A percentile compares a stretch with the other conserved stretches of the same genome.
phyloP scores from a whole-genome alignment of 1,284 basidiomycete genomes.

The Puccinia coronata region DNA sequence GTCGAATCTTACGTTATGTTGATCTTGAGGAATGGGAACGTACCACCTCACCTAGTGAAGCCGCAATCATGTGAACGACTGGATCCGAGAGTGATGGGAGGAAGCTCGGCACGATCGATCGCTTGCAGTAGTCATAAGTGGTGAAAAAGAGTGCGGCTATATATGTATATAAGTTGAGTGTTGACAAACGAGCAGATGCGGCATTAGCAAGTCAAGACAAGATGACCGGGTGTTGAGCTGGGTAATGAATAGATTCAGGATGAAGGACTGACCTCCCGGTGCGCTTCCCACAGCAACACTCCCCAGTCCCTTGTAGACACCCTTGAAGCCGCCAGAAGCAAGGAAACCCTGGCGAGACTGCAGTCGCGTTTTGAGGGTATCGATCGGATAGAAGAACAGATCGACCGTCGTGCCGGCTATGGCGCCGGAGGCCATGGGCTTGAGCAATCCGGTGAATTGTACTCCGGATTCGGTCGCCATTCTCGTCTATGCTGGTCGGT shows the following conservation, averaged over 20 bases:
- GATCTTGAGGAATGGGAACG: slow-evolving; percentile 55
- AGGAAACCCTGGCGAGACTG: slow-evolving; percentile 86
- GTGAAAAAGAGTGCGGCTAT: slow-evolving; percentile 94
- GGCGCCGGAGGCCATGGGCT: slow-evolving; percentile 64
- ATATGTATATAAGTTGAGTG: not conserved
- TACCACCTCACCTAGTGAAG: slow-evolving; percentile 81
- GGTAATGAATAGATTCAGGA: not conserved
- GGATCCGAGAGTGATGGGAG: slow-evolving; percentile 63
- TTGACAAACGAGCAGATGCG: not conserved
- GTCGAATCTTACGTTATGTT: not conserved
- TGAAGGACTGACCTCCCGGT: slow-evolving; percentile 73
- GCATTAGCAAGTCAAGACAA: too few species aligned
- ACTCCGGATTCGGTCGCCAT: not conserved
- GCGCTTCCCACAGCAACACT: slow-evolving; percentile 94
- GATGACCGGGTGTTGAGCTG: too few species aligned
- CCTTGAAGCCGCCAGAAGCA: slow-evolving; percentile 81
- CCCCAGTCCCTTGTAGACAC: slow-evolving; percentile 90
- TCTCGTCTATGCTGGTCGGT: not conserved
- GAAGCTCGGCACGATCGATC: slow-evolving; percentile 62
- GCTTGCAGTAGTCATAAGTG: slow-evolving; percentile 86
- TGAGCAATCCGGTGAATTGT: slow-evolving; percentile 6
- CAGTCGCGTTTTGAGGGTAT: slow-evolving; percentile 92
- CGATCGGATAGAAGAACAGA: slow-evolving; percentile 92
- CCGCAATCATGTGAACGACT: slow-evolving; percentile 76
- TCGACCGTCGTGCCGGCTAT: slow-evolving; percentile 86